phyloP scores from a whole-genome alignment of 805 yeast genomes.

The Yamadazyma nakazawae region DNA sequence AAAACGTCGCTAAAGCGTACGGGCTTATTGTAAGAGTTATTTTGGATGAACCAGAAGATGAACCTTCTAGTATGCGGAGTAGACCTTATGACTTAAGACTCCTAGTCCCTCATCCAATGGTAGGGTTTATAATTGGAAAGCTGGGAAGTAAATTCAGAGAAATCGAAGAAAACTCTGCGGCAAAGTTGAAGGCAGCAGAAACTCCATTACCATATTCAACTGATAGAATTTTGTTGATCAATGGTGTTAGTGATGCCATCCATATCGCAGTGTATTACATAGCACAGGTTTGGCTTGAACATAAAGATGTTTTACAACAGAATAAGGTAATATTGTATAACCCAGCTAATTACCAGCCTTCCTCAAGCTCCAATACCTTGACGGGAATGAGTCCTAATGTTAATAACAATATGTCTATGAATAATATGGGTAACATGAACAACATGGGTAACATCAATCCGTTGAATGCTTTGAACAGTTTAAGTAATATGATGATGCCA shows the following conservation, averaged over 20 bases:
- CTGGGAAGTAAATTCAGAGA: constrained; percentile 71
- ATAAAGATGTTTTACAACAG: constrained; percentile 49
- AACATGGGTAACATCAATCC: constrained; percentile 20
- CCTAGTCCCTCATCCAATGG: constrained; percentile 72
- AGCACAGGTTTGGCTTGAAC: constrained; percentile 63
- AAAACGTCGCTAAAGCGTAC: constrained; percentile 76
- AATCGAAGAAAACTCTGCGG: constrained; percentile 79
- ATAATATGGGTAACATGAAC: constrained; percentile 9
- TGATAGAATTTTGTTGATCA: constrained; percentile 66
- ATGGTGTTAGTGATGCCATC: constrained; percentile 83
- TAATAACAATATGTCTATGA: constrained; percentile 8
- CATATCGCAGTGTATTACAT: constrained; percentile 79
- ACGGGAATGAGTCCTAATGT: constrained; percentile 8
- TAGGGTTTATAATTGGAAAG: constrained; percentile 80
- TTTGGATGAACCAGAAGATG: constrained; percentile 62
- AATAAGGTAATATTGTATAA: constrained; percentile 56
- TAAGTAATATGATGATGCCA: constrained; percentile 16
- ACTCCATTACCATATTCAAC: constrained; percentile 70
- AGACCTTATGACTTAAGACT: constrained; percentile 55
- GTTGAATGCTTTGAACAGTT: constrained; percentile 13
- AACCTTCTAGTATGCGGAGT: constrained; percentile 55
- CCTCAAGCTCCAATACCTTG: constrained; percentile 9
- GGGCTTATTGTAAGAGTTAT: constrained; percentile 69
- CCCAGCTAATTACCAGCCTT: constrained; percentile 45
- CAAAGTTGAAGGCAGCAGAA: constrained; percentile 70